Evolutionary conservation across 306 rosid genomes (phyloP), one percentile per base, ranked within the genome.

Genomic region (Dryas drummondii): DNA sequence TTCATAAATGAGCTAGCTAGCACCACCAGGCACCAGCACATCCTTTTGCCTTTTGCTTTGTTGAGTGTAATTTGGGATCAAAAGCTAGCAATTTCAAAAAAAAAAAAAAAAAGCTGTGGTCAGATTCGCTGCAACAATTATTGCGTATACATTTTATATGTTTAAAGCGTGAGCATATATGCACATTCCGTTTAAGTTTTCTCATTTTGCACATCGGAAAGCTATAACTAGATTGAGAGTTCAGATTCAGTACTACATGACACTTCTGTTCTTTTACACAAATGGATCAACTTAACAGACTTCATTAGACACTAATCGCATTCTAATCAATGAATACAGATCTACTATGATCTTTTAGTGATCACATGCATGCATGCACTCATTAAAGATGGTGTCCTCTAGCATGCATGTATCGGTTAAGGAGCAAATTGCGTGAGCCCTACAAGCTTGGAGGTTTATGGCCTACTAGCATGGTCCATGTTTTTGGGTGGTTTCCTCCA

Each of bases 381-480:
- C 63, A 7, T 4, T 41, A 27, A 60, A 60, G 66, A 13, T 27
- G 45, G 7, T 71, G 75, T 71, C 64, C 7, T 56, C 6, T 71
- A 44, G 54, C 66, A 72, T 72, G 27, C n/a, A 26, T 48, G 4
- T 42, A 27, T 16, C 16, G 13, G 51, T 47, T 16, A 47, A 59
- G 58, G 48, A 73, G 58, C 19, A 32, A 59, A 27, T 63, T 63
- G 9, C 8, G 47, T 13, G 46, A 59, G 58, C 58, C 68, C 68
- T 73, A 73, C 76, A 27, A 37, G 48, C 37, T 72, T 73, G 68
- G 58, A 59, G 55, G 48, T 4, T 73, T 59, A 49, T 59, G 68
- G 32, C 76, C 76, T 5, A 59, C 37, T 46, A 59, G 17, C 76
- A 73, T 48, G 76, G 42, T 48, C 22, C 58, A 27, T 73, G 68